A percentile compares a stretch with the other conserved stretches of the same genome.
Conservation (phyloP, 2,329 filamentous ascomycete genomes). For the Calonectria pseudoreteaudii region DNA sequence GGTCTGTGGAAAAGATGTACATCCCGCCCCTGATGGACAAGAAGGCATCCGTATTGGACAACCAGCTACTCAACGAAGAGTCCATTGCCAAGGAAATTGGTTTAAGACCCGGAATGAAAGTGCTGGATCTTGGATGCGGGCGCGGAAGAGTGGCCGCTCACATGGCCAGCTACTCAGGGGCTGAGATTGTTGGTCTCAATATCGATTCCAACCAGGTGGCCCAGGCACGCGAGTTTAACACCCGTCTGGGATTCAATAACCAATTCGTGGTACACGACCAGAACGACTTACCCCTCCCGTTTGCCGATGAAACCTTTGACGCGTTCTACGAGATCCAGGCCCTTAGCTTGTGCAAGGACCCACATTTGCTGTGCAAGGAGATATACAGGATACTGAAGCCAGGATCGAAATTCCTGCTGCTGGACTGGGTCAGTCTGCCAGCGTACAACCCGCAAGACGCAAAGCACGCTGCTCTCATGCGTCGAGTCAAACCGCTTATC, state of each 20-base stretch:
- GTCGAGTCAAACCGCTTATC: conserved; percentile 21
- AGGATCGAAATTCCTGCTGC: conserved; percentile 12
- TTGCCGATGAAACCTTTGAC: conserved; percentile 3
- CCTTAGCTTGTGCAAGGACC: conserved; percentile 24
- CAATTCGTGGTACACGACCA: conserved; percentile 25
- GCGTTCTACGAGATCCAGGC: conserved; percentile 26
- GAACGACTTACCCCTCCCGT: conserved; percentile 18
- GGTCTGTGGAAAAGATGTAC: conserved; percentile 26
- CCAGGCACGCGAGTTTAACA: conserved; percentile 15
- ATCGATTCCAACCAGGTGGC: conserved; percentile 18
- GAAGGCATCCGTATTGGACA: conserved; percentile 18
- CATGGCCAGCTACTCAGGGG: conserved; percentile 19
- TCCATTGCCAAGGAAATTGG: conserved; percentile 10
- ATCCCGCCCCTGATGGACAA: conserved; percentile 22
- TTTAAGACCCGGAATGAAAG: conserved; percentile 8
- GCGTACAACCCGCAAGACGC: conserved; percentile 12
- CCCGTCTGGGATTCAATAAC: neutral
- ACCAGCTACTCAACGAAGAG: conserved; percentile 24
- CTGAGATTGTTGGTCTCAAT: conserved; percentile 17
- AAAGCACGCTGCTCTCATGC: conserved; percentile 15
- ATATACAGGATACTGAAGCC: conserved; percentile 19
- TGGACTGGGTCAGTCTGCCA: conserved; percentile 23
- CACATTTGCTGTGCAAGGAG: conserved; percentile 12
- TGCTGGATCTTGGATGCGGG: conserved; percentile 20
- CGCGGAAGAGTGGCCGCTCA: conserved; percentile 22